Base-by-base conservation (phyloP, 2,329 filamentous ascomycete genomes). In the Cercospora sp. region DNA sequence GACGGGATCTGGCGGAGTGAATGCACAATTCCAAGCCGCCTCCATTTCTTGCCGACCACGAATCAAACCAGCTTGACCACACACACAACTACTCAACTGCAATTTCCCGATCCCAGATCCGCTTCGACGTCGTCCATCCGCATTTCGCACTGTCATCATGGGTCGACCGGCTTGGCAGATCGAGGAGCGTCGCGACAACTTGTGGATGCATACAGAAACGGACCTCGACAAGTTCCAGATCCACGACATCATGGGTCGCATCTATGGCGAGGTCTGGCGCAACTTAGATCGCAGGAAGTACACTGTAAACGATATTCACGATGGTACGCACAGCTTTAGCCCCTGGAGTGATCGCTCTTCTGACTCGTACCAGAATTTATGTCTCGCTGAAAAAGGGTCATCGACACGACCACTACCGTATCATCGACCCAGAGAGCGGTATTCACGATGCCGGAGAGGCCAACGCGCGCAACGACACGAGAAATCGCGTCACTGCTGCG, bases 221-320 rank as follows among this genome's bases (percentile, higher is more conserved):
- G 61, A 63, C 24, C 61, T 64, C 5, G 28, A n/a, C 12, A 21
- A 51, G 0, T 40, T 26, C 6, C 32, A 67, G 57, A 37, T 61
- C 18, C 61, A 67, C 21, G 55, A 67, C 24, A 32, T 67, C n/a
- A 60, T 67, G 34, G 61, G 66, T 1, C 61, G 66, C 9, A 37
- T 67, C 26, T 60, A 60, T 13, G 66, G 61, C 1, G 51, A 60
- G 7, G 10, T n/a, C 9, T 63, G 61, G 61, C 49, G 49, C 24
- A 45, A 53, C 7, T 40, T 26, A 3, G 37, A 40, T 1, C 55
- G 66, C 2, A 59, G 32, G 16, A 64, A 64, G 40, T 67, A 67
- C 24, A 61, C 32, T 0, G 21, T 37, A 0, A 62, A 34, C 2
- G 40, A 65, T 13, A 49, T 67, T 4, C 37, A 32, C 12, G 34